Percentiles rank a stretch among this genome's conserved stretches.
phyloP scores from a whole-genome alignment of 2,329 filamentous ascomycete species.

The Neofusicoccum ribis region DNA sequence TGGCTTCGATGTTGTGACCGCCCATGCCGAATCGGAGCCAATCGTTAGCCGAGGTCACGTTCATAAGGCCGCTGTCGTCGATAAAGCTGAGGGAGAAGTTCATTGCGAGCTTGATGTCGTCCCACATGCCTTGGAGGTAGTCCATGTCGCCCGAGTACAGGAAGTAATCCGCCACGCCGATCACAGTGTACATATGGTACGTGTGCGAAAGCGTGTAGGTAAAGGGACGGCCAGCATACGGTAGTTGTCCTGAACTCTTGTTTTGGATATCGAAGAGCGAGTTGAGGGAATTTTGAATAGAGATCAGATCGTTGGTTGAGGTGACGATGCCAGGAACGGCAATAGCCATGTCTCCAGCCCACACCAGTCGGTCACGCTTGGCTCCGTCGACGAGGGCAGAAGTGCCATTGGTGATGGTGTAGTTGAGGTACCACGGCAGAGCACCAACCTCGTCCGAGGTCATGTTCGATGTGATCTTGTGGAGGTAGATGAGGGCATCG shows the following conservation, averaged over 20 bases:
- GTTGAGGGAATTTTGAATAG: conserved; percentile 45
- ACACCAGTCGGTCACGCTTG: conserved; percentile 46
- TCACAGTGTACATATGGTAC: conserved; percentile 55
- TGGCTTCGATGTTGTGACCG: conserved; percentile 54
- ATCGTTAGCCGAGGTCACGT: conserved; percentile 47
- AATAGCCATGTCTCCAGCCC: conserved; percentile 54
- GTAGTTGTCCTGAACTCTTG: conserved; percentile 36
- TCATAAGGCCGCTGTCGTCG: conserved; percentile 47
- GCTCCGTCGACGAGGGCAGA: conserved; percentile 42
- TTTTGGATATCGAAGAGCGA: conserved; percentile 15
- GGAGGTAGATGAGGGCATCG: conserved; percentile 38
- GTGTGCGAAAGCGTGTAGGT: conserved; percentile 48
- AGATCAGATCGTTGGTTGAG: conserved; percentile 48
- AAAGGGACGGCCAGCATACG: conserved; percentile 53
- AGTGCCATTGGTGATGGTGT: conserved; percentile 37
- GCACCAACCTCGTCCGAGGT: conserved; percentile 34
- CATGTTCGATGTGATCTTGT: conserved; percentile 3
- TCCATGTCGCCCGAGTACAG: conserved; percentile 43
- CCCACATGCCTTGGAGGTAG: conserved; percentile 47
- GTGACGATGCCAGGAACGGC: conserved; percentile 41
- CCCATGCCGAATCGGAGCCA: conserved; percentile 55
- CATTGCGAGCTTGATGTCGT: conserved; percentile 45
- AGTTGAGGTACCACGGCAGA: conserved; percentile 44
- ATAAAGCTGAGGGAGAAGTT: conserved; percentile 45
- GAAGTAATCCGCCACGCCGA: conserved; percentile 49